Evolutionary conservation across 106 monocot genomes (phyloP).

Genomic region (Alisma plantagoaquatica): DNA sequence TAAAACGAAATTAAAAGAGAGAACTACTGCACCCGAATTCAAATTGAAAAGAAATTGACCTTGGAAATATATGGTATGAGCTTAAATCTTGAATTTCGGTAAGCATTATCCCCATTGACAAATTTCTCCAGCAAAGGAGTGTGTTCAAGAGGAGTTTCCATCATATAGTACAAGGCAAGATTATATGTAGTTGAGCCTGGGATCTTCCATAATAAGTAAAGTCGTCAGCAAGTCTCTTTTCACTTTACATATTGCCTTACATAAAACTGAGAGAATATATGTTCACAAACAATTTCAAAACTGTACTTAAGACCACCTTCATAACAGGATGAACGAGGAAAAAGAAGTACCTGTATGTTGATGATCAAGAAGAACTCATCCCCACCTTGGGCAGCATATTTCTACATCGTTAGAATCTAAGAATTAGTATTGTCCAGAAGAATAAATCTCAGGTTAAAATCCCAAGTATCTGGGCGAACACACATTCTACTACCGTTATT

Average conservation of each 20-base stretch:
- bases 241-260: too few relatives aligned
- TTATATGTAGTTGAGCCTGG: constrained; percentile 71
- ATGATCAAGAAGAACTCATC: constrained; percentile 77
- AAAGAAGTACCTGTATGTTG: constrained; percentile 74
- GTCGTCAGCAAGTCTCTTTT: too few relatives aligned
- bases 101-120: constrained; percentile 81
- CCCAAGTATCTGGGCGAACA: too few relatives aligned
- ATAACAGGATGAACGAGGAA: too few relatives aligned
- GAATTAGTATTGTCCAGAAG: background rate
- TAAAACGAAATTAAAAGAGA: background rate
- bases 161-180: constrained; percentile 85
- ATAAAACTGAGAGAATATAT: too few relatives aligned
- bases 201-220: constrained; percentile 38
- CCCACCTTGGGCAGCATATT: constrained; percentile 70
- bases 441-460: too few relatives aligned
- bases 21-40: too few relatives aligned
- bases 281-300: too few relatives aligned
- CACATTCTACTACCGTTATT: too few relatives aligned
- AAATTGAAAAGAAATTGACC: constrained; percentile 14
- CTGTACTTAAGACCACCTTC: too few relatives aligned
- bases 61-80: constrained; percentile 91
- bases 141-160: constrained; percentile 62
- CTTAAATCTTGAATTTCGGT: constrained; percentile 91
- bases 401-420: constrained; percentile 48
- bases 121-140: constrained; percentile 65